Conservation (phyloP, 345 rosid genomes). For the Acer campestre region DNA sequence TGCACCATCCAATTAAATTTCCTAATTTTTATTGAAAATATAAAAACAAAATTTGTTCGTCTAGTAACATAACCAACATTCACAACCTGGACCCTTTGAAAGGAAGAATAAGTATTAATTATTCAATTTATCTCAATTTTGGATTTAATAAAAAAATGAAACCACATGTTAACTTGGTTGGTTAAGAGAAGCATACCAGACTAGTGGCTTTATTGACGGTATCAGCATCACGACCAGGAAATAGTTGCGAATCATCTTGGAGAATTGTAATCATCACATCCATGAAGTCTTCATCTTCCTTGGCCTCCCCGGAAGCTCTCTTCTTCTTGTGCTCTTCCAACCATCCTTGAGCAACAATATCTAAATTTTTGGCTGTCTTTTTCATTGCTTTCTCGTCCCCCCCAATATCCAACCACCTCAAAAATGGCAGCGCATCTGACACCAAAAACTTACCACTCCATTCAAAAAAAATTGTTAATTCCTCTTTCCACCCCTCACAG, state of each 20-base stretch:
- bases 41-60: too few relatives aligned
- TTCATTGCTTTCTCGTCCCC: slow-evolving; percentile 40
- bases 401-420: slow-evolving; percentile 37
- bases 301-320: background rate
- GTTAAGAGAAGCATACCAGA: slow-evolving; percentile 13
- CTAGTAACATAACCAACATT: too few relatives aligned
- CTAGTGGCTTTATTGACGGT: slow-evolving; percentile 34
- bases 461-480: background rate
- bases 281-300: slow-evolving; percentile 32
- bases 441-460: slow-evolving; percentile 31
- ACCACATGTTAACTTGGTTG: too few relatives aligned
- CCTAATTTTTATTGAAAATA: too few relatives aligned
- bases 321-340: slow-evolving; percentile 32
- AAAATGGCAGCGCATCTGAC: slow-evolving; percentile 36
- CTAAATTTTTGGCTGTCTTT: slow-evolving; percentile 30
- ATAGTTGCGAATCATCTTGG: background rate
- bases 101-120: too few relatives aligned
- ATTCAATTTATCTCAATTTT: too few relatives aligned
- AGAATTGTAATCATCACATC: slow-evolving; percentile 34
- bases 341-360: slow-evolving; percentile 25
- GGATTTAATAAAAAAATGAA: too few relatives aligned
- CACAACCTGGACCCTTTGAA: too few relatives aligned
- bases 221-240: slow-evolving; percentile 20
- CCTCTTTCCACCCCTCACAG: slow-evolving; percentile 4
- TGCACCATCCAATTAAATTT: too few relatives aligned